Conservation (phyloP, 805 yeast species). For the Schizosaccharomyces lindneri region DNA sequence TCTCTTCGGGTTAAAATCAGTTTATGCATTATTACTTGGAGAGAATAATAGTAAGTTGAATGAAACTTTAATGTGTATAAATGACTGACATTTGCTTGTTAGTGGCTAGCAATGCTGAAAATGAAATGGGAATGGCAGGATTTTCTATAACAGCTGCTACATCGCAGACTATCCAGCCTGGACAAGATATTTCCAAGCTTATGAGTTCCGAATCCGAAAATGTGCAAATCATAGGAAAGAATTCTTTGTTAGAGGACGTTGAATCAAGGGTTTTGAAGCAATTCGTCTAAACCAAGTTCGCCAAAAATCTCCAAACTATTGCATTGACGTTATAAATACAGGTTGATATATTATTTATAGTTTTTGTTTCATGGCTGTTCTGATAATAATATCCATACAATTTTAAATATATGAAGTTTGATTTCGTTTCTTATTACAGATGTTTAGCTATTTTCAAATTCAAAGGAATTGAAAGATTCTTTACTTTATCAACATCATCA, state of each 20-base stretch:
- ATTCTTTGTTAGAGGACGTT: slow-evolving; percentile 31
- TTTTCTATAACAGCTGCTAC: slow-evolving; percentile 22
- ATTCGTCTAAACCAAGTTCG: slow-evolving; percentile 2
- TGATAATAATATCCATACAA: too few species aligned
- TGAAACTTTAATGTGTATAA: background rate
- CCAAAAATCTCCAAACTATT: too few species aligned
- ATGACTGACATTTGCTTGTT: background rate
- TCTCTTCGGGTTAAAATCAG: slow-evolving; percentile 57
- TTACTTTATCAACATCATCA: too few species aligned
- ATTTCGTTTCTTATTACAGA: background rate
- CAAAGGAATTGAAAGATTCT: too few species aligned
- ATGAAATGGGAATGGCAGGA: slow-evolving; percentile 15
- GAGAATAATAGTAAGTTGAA: slow-evolving; percentile 12
- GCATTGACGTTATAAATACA: too few species aligned
- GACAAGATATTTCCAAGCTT: slow-evolving; percentile 26
- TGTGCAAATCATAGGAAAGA: slow-evolving; percentile 35
- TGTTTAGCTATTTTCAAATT: too few species aligned
- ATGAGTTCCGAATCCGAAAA: slow-evolving; percentile 53
- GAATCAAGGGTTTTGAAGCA: slow-evolving; percentile 24
- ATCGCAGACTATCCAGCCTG: slow-evolving; percentile 23
- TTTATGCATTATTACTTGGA: slow-evolving; percentile 44
- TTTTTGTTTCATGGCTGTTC: too few species aligned
- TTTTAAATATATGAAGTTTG: background rate
- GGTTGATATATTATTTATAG: too few species aligned
- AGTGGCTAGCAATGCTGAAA: background rate